phyloP scores from a whole-genome alignment of 768 basidiomycete genomes.

The Naganishia onofrii region DNA sequence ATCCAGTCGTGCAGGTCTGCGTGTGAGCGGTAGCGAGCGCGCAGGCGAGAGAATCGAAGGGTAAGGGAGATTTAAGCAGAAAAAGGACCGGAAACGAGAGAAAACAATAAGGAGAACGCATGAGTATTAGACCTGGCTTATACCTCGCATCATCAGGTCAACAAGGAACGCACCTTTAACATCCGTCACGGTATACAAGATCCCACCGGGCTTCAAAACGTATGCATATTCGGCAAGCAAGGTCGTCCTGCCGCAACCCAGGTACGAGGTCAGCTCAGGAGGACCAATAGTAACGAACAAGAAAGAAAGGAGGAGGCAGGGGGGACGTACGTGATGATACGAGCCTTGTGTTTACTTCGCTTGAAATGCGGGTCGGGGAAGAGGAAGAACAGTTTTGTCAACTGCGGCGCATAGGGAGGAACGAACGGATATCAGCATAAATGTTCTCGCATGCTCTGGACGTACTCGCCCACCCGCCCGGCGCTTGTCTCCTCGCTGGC shows the following conservation, averaged over 20 bases:
- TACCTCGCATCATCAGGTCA: not conserved
- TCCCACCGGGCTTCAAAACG: constrained; percentile 84
- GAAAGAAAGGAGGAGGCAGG: not conserved
- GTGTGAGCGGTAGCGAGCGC: not conserved
- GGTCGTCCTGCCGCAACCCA: constrained; percentile 60
- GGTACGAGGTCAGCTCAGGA: not conserved
- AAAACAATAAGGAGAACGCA: not conserved
- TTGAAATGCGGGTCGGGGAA: constrained; percentile 99
- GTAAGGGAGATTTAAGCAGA: too few species aligned
- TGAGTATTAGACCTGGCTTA: too few species aligned
- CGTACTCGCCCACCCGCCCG: too few species aligned
- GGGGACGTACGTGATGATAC: constrained; percentile 73
- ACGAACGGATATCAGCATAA: not conserved
- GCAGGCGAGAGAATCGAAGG: not conserved
- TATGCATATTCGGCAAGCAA: constrained; percentile 96
- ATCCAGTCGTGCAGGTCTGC: constrained; percentile 90
- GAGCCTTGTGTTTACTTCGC: constrained; percentile 93
- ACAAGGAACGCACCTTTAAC: constrained; percentile 58
- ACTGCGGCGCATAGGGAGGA: constrained; percentile 38
- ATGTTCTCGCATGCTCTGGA: not conserved
- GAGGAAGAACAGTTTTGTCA: constrained; percentile 91
- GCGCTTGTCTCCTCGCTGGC: too few species aligned
- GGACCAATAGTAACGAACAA: not conserved
- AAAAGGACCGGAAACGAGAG: not conserved
- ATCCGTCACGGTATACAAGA: constrained; percentile 96